Evolutionary conservation across 352 stramenopile species (phyloP), one percentile per base, ranked within the genome.

Genomic region (Pythium oligandrum): DNA sequence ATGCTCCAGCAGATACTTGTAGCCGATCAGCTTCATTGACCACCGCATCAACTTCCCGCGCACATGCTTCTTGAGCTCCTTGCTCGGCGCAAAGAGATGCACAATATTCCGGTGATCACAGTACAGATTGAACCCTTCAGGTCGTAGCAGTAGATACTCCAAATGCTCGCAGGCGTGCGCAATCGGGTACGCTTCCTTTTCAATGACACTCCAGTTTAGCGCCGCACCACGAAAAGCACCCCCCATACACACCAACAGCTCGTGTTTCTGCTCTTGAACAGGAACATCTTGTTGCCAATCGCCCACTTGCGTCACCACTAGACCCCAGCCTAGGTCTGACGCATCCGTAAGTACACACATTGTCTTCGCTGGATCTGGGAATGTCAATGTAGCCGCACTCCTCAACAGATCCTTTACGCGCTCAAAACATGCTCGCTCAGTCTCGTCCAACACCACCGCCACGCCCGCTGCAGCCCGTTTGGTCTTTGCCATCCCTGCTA

Each of bases 171-270:
- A 70, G 12, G 58, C 45, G 31, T 40, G 44, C 6, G 51, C 44
- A 50, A 70, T 66, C 2, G 57, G 59, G 49, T 64, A 63, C 0
- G 39, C 46, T 52, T 69, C 56, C 51, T 65, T 64, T 38, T 65
- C 61, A 44, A 62, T 66, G 11, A 66, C 53, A 39, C 37, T 59
- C 59, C 59, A 66, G 5, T 59, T 45, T 9, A 59, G 40, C 26
- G 57, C 46, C 51, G 44, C 42, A 34, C 57, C 57, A 31, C 17
- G 42, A 35, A 66, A 66, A 40, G 43, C 50, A 31, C 59, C 55
- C 42, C 59, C 38, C 47, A 61, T 57, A 40, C 58, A 65, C 4
- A 55, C 32, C 17, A 63, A 37, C 7, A 63, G 34, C 46, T 63
- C 11, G 42, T 58, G 51, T 30, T 51, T 5, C 35, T 63, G 55